These are phyloP conservation scores for Nemania bipapillata DNA, from an alignment of 2,329 filamentous ascomycete species.

Conservation along the genomic window DNA sequence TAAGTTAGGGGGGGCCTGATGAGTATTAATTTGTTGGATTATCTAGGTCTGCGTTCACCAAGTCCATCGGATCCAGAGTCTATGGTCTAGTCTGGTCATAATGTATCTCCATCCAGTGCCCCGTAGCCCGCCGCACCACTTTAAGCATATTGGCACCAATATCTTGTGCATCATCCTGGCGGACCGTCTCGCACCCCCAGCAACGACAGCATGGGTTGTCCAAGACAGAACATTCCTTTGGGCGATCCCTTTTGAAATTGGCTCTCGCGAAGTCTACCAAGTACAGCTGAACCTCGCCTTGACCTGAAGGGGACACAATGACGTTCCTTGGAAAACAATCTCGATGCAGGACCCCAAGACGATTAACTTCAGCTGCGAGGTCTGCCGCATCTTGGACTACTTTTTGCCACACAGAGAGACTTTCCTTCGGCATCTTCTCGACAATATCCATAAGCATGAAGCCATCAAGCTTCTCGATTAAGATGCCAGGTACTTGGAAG, in stretches of 20 bases:
- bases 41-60: too few species aligned
- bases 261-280: not conserved
- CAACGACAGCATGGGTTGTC: too few species aligned
- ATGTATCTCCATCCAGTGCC: too few species aligned
- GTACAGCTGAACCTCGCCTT: not conserved
- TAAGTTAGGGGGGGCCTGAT: too few species aligned
- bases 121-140: too few species aligned
- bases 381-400: constrained; percentile 3
- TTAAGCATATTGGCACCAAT: too few species aligned
- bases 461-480: constrained; percentile 14
- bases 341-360: not conserved
- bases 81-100: too few species aligned
- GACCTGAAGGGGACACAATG: not conserved
- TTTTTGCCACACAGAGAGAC: not conserved
- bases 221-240: too few species aligned
- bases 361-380: not conserved
- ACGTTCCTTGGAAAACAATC: constrained; percentile 17
- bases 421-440: not conserved
- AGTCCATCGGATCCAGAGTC: too few species aligned
- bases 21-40: too few species aligned
- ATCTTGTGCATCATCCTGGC: too few species aligned
- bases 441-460: constrained; percentile 8
- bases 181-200: not conserved
- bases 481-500: constrained; percentile 16
- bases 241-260: not conserved